These are phyloP conservation scores for Symbiodinium natans DNA, from an alignment of 73 alveolate genomes.

Conservation along the genomic window DNA sequence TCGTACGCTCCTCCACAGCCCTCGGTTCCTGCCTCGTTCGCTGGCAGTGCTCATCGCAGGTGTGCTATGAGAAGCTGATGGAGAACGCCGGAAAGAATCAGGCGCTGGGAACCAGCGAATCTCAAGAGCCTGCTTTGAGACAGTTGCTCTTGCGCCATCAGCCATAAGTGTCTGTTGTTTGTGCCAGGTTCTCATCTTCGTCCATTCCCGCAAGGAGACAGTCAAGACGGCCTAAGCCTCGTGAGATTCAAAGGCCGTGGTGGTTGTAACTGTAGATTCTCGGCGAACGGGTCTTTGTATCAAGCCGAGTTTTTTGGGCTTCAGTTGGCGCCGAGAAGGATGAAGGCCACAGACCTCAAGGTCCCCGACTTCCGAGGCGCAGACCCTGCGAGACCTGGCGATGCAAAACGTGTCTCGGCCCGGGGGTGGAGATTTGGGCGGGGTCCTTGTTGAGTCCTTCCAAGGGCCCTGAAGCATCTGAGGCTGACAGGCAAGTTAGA, in stretches of 20 bases:
- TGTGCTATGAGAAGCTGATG: slow-evolving; percentile 98
- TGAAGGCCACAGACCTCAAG: too few species aligned
- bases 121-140: background rate
- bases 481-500: too few species aligned
- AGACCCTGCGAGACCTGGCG: slow-evolving; percentile 96
- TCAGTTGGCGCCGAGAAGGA: background rate
- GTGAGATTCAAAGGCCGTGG: slow-evolving; percentile 25
- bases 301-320: background rate
- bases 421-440: background rate
- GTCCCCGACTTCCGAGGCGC: slow-evolving; percentile 17
- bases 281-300: background rate
- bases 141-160: background rate
- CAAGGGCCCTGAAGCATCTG: too few species aligned
- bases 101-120: background rate
- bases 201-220: slow-evolving; percentile 99
- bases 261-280: background rate
- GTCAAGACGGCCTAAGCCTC: slow-evolving; percentile 99
- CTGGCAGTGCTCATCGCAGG: too few species aligned
- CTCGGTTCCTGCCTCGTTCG: too few species aligned
- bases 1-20: too few species aligned
- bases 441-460: background rate
- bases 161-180: background rate
- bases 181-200: slow-evolving; percentile 98
- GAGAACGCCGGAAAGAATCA: slow-evolving; percentile 98
- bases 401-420: slow-evolving; percentile 94